Evolutionary conservation across 129 eudicot genomes (phyloP), one percentile per base, ranked within the genome.

Genomic region (Flaveria bidentis): DNA sequence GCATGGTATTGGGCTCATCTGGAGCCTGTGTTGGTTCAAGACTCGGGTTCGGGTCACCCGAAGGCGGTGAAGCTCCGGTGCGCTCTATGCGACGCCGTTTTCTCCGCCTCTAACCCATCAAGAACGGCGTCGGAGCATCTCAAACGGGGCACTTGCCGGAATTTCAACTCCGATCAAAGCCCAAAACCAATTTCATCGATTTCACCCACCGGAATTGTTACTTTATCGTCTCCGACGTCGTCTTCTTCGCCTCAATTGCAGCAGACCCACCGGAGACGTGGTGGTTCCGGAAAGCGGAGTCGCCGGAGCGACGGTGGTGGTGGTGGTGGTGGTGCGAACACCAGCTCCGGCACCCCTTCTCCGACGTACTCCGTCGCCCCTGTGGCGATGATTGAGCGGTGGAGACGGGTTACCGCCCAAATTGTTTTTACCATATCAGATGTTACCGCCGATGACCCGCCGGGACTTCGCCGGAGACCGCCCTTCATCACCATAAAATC

Each of bases 1-100:
- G 93, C 97, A 22, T 92, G 97, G 97, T 92, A 92, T 78, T 92
- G 97, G 97, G 82, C 89, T 15, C 97, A 92, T 78, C 82, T 92
- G 25, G 97, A 92, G 76, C 97, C 97, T 2, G 68, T 89, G 5
- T 81, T 89, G 57, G 89, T 92, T 57, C 84, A 76, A 14, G 84
- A 87, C 71, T 60, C 87, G 36, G 97, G 89, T 46, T 83, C 87
- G 15, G 93, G 91, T 33, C 17, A 81, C 6, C 89, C 96, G 20
- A 92, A 89, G 68, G 93, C 97, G 2, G 97, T 92, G 16, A 92
- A 92, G 78, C 88, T 92, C 72, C 80, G 91, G 22, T 92, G 97
- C 42, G 81, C 87, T 14, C 57, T 92, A 0, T 92, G 97, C 67
- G 89, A 80, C 72, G 81, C 96, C 71, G 87, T 89, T 9, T 92